Evolutionary conservation across 106 monocot genomes (phyloP).

Genomic region (Chionographis japonica): DNA sequence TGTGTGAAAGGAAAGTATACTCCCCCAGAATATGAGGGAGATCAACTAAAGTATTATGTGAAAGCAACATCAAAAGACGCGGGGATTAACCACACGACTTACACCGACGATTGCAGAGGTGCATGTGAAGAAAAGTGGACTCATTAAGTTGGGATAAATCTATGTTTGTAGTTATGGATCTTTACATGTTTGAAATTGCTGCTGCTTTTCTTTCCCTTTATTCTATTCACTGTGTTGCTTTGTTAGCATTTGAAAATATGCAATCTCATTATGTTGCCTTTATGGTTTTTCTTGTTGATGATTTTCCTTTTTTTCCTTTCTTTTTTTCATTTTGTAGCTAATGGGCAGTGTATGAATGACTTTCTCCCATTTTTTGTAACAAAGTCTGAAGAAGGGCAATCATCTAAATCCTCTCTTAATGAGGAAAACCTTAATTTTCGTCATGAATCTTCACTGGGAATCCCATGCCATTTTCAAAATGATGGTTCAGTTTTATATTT

Average conservation of each 20-base stretch:
- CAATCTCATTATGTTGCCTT: background rate
- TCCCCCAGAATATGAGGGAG: too few species aligned
- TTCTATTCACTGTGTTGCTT: background rate
- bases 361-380: constrained; percentile 44
- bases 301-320: background rate
- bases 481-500: constrained; percentile 84
- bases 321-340: constrained; percentile 20
- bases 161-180: too few species aligned
- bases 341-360: constrained; percentile 15
- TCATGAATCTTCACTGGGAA: constrained; percentile 35
- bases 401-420: background rate
- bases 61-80: too few species aligned
- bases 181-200: too few species aligned
- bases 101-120: too few species aligned
- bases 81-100: too few species aligned
- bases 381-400: constrained; percentile 16
- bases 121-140: too few species aligned
- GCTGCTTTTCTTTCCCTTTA: background rate
- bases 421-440: constrained; percentile 14
- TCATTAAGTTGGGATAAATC: too few species aligned
- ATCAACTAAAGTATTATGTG: too few species aligned
- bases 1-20: too few species aligned
- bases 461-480: constrained; percentile 86
- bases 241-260: background rate
- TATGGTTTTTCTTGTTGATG: background rate